Percentiles rank a stretch among this genome's conserved stretches.
phyloP scores from a whole-genome alignment of 2,329 filamentous ascomycete genomes.

The Colletotrichum euphorbiae region DNA sequence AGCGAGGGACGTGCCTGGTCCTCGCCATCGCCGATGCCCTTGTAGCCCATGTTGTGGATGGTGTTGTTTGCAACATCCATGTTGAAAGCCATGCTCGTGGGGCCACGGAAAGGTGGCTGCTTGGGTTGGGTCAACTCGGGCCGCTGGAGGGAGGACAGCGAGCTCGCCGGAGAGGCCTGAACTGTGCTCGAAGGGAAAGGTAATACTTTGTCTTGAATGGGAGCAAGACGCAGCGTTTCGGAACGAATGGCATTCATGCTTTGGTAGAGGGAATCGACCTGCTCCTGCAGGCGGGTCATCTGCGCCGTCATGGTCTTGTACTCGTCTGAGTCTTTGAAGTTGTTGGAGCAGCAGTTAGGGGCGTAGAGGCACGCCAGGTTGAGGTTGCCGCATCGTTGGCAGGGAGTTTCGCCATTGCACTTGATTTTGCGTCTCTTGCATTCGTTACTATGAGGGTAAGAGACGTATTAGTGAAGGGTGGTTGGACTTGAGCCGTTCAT shows the following conservation, averaged over 20 bases:
- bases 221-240: constrained; percentile 59
- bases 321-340: constrained; percentile 92
- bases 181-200: constrained; percentile 51
- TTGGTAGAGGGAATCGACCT: constrained; percentile 82
- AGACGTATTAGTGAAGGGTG: constrained; percentile 28
- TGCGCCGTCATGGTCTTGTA: constrained; percentile 85
- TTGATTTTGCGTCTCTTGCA: constrained; percentile 82
- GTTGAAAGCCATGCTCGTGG: constrained; percentile 87
- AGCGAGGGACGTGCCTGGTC: constrained; percentile 62
- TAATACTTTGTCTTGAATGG: constrained; percentile 56
- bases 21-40: constrained; percentile 68
- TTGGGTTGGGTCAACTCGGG: constrained; percentile 61
- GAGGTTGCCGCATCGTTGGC: constrained; percentile 76
- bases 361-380: constrained; percentile 74
- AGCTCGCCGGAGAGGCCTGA: constrained; percentile 57
- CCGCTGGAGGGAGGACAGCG: constrained; percentile 57
- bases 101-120: constrained; percentile 80
- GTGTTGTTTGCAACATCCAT: constrained; percentile 89
- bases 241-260: constrained; percentile 76
- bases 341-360: constrained; percentile 76
- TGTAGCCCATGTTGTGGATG: constrained; percentile 89
- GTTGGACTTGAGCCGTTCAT: neutral
- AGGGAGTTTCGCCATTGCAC: constrained; percentile 77
- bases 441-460: constrained; percentile 66
- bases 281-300: constrained; percentile 81